Evolutionary conservation across 2,329 filamentous ascomycete genomes (phyloP), one percentile per base, ranked within the genome.

Genomic region (Rhinocladiella similis): DNA sequence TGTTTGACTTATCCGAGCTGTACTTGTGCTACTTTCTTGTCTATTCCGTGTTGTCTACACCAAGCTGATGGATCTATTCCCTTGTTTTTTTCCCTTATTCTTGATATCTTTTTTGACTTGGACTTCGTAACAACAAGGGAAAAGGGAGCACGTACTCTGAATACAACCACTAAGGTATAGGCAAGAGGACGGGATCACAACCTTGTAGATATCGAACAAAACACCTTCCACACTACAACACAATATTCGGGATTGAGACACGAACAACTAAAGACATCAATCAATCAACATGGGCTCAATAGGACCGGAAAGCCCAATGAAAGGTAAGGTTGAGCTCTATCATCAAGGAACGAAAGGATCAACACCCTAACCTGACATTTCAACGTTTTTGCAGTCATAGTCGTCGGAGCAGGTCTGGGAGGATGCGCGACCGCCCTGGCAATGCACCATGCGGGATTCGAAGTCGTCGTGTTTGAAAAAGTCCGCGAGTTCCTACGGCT

Each of bases 401-500:
- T 62, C 35, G 60, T 62, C 19, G 60, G 60, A 16, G 56, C 59
- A 71, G 84, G 83, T 18, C 86, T 86, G 57, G 84, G 82, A 36
- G 84, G 84, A 14, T 74, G 86, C 25, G 82, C 82, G 5, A 81
- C 83, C 16, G 83, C 83, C 41, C 83, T 87, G 59, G 84, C 87
- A 69, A 85, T 83, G 65, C 77, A 81, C 59, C 78, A 82, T 14
- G 81, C 86, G 61, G 84, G 84, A 14, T 84, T 86, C 66, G 72
- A 76, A 12, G 83, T 84, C 16, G 71, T 77, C 53, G 76, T 86
- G 57, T 83, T 84, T 66, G 83, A 61, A 50, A 63, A 60, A 39
- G 74, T 79, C 54, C 67, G 73, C 1, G 72, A 72, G 57, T 72
- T 78, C 38, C 73, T 75, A 54, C 69, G 73, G 2, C 70, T 79